phyloP scores from a whole-genome alignment of 345 rosid species.

The Hypericum perforatum region DNA sequence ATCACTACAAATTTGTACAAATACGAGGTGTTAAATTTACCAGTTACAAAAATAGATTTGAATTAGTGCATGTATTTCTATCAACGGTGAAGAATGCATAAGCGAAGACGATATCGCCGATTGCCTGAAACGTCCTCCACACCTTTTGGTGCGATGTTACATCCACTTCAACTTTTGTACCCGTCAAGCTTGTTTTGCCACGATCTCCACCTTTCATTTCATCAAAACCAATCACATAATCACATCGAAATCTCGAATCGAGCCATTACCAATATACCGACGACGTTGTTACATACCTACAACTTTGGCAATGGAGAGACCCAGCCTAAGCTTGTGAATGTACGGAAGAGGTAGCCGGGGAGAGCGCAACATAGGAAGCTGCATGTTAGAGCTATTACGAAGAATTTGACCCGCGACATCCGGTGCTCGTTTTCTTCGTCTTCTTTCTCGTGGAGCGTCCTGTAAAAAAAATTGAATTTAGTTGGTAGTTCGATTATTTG shows the following conservation, averaged over 20 bases:
- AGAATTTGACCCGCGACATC: conserved; percentile 30
- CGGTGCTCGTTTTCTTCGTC: conserved; percentile 12
- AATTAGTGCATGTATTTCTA: conserved; percentile 64
- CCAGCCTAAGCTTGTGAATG: conserved; percentile 21
- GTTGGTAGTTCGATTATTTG: too few species aligned
- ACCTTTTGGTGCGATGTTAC: conserved; percentile 63
- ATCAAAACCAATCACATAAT: neutral
- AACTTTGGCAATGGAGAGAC: conserved; percentile 55
- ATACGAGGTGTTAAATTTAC: too few species aligned
- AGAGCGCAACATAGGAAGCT: conserved; percentile 32
- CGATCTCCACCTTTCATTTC: conserved; percentile 27
- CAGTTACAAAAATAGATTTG: too few species aligned
- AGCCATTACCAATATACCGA: neutral
- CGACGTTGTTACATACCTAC: too few species aligned
- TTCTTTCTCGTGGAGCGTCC: conserved; percentile 36
- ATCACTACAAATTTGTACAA: too few species aligned
- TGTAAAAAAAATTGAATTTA: conserved; percentile 4
- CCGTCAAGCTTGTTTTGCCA: conserved; percentile 42
- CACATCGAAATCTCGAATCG: too few species aligned
- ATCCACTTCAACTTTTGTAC: conserved; percentile 48
- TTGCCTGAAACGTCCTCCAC: conserved; percentile 69
- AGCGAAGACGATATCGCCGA: conserved; percentile 83
- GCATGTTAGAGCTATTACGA: conserved; percentile 24
- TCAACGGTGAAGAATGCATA: conserved; percentile 67
- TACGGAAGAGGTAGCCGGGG: conserved; percentile 34